Conservation (phyloP, 768 basidiomycete genomes). For the Russula foetens region DNA sequence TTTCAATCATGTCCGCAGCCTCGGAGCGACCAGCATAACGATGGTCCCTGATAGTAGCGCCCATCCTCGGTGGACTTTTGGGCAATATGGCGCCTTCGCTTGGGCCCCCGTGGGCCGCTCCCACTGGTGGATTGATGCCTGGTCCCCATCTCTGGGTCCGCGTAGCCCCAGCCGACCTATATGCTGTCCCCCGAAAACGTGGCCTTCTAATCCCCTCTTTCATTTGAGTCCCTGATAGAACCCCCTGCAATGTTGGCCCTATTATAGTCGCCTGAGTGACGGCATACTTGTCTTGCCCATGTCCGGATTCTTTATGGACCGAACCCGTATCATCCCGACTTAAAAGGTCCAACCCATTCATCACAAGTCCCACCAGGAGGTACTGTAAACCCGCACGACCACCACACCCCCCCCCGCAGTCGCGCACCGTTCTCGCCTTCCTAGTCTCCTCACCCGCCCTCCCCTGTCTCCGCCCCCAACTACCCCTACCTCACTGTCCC, state of each 20-base stretch:
- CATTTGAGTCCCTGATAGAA: not conserved
- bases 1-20: no score
- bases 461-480: no score
- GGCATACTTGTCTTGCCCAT: not conserved
- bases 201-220: conserved; percentile 5
- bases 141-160: not conserved
- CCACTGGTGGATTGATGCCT: no score
- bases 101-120: no score
- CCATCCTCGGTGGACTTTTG: no score
- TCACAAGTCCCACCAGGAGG: not conserved
- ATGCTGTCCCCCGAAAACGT: not conserved
- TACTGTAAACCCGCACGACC: not conserved
- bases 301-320: not conserved
- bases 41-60: no score
- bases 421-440: not conserved
- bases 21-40: no score
- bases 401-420: not conserved
- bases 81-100: no score
- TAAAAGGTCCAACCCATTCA: not conserved
- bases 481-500: not conserved
- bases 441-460: no score
- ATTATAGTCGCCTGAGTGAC: not conserved
- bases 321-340: not conserved
- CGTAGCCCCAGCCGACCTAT: not conserved
- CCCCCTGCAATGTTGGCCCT: no score